A percentile compares a stretch with the other conserved stretches of the same genome.
Conservation (phyloP, 139 green algal species). For the Coelastrella sp. region DNA sequence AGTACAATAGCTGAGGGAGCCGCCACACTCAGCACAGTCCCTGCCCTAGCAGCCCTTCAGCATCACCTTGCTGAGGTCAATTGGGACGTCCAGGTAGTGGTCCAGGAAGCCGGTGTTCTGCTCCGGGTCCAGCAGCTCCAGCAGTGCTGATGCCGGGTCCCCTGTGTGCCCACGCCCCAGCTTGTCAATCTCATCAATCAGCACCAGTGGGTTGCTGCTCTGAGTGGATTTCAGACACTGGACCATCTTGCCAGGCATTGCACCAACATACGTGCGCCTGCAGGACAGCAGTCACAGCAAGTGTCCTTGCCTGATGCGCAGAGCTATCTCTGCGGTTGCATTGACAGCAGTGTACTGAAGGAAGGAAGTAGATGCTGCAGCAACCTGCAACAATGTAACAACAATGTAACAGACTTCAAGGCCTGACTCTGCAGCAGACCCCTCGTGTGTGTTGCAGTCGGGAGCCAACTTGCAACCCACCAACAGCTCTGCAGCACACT, state of each 20-base stretch:
- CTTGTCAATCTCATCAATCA: slow-evolving; percentile 97
- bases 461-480: too few species aligned
- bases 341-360: neutral
- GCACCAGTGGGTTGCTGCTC: slow-evolving; percentile 92
- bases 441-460: too few species aligned
- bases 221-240: slow-evolving; percentile 94
- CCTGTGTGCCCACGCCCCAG: slow-evolving; percentile 69
- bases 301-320: too few species aligned
- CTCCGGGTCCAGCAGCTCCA: slow-evolving; percentile 98
- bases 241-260: slow-evolving; percentile 99
- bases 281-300: neutral
- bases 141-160: slow-evolving; percentile 93
- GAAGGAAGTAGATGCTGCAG: neutral
- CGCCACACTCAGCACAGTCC: too few species aligned
- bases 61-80: slow-evolving; percentile 89
- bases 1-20: too few species aligned
- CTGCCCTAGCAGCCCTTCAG: neutral
- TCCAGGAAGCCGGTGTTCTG: slow-evolving; percentile 96
- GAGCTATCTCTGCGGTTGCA: neutral
- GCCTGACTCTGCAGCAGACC: neutral
- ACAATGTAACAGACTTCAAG: neutral
- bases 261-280: slow-evolving; percentile 96
- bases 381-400: neutral
- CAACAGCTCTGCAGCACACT: too few species aligned
- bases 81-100: slow-evolving; percentile 97